Base-by-base conservation (phyloP, 768 basidiomycete genomes). In the Mycena vitilis region DNA sequence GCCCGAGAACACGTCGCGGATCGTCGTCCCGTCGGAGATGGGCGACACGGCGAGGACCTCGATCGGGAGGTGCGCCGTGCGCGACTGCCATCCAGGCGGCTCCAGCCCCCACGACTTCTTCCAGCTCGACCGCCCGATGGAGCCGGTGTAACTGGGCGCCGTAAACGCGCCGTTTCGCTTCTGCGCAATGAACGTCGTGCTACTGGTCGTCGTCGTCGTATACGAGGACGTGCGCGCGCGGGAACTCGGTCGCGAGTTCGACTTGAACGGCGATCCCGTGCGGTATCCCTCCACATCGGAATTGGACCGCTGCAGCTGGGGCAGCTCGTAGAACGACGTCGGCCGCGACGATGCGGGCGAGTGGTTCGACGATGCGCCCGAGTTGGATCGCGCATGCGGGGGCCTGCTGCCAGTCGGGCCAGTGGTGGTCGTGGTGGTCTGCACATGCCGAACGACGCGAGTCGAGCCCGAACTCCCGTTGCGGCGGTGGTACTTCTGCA, bases 51-150 rank as follows among this genome's bases (percentile, higher is more conserved):
- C 86, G 15, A 94, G 82, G 11, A 94, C 92, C 76, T 95, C 94
- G 36, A 94, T 83, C 0, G 94, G 92, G 6, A 90, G 78, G 73
- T 90, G 90, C 15, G 88, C 81, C 8, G 87, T 84, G 5, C 91
- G 86, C 42, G 82, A 85, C 71, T 92, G 90, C 93, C 93, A 95
- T 20, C 93, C 94, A 23, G 94, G 93, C 8, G 94, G 94, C 73
- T 95, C 93, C 36, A 90, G 80, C 0, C 94, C 94, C 94, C 94
- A 95, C 9, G 91, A 88, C 78, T 94, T 94, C 83, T 93, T 95
- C 94, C 94, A 95, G 75, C 91, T 91, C 23, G 91, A 89, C 37
- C 89, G 87, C 38, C 91, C 88, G 57, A 88, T 75, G 5, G 84
- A 82, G 45, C 76, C 78, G 38, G 81, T 80, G 61, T 81, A 82